These are phyloP conservation scores for Pluteus cervinus DNA, from an alignment of 768 basidiomycete genomes.

Conservation along the genomic window DNA sequence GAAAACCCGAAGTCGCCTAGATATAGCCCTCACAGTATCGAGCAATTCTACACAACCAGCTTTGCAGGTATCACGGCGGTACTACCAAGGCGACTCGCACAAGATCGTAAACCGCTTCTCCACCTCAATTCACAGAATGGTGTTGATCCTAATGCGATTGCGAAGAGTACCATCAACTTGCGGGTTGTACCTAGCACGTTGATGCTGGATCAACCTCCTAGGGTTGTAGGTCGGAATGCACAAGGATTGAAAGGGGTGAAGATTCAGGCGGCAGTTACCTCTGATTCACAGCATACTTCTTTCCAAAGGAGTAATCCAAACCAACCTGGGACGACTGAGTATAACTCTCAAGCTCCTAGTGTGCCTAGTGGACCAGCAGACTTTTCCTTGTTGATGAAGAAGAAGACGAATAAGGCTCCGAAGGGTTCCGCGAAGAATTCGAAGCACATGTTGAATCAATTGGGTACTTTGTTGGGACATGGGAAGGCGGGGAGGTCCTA, in stretches of 20 bases:
- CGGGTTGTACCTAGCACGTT: slow-evolving; percentile 17
- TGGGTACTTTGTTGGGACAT: too few relatives aligned
- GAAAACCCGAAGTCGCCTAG: slow-evolving; percentile 4
- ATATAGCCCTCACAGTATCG: neutral
- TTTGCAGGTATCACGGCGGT: slow-evolving; percentile 38
- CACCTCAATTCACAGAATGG: slow-evolving; percentile 23
- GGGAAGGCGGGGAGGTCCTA: too few relatives aligned
- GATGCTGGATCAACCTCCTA: slow-evolving; percentile 31
- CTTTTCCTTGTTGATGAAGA: too few relatives aligned
- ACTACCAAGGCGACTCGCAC: slow-evolving; percentile 12
- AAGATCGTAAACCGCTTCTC: slow-evolving; percentile 18
- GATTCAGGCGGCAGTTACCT: slow-evolving; percentile 23
- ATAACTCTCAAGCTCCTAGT: slow-evolving; percentile 24
- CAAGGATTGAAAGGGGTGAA: slow-evolving; percentile 31
- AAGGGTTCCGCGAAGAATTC: too few relatives aligned
- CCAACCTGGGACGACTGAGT: slow-evolving; percentile 42
- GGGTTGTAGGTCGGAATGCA: slow-evolving; percentile 35
- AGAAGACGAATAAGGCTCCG: too few relatives aligned
- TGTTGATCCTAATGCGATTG: slow-evolving; percentile 12
- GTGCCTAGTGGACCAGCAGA: too few relatives aligned
- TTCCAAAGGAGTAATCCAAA: slow-evolving; percentile 38
- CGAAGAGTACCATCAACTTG: slow-evolving; percentile 24
- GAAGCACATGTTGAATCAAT: too few relatives aligned
- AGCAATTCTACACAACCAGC: slow-evolving; percentile 22
- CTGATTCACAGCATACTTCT: slow-evolving; percentile 14